Conservation (phyloP, 371 early-diverging fungal genomes). For the Coemansia sp. region DNA sequence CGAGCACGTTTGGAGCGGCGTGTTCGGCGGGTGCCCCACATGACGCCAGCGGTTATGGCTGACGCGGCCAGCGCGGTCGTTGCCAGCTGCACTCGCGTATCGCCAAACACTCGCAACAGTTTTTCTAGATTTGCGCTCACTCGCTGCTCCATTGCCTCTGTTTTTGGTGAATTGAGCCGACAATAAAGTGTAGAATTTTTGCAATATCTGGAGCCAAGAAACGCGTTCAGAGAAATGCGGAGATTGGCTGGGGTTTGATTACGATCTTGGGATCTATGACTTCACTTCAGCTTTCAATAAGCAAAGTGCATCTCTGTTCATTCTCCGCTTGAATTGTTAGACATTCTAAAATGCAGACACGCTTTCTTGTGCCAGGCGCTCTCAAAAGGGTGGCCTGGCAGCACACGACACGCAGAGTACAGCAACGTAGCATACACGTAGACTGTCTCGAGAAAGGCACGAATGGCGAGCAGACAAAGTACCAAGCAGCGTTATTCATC, state of each 20-base stretch:
- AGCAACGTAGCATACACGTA: constrained; percentile 21
- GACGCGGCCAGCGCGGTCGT: constrained; percentile 63
- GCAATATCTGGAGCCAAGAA: no score
- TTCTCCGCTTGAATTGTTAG: neutral
- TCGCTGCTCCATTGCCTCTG: neutral
- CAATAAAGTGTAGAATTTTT: neutral
- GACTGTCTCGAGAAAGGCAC: constrained; percentile 15
- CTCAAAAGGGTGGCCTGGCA: neutral
- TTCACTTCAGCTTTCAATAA: no score
- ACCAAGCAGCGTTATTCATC: constrained; percentile 42
- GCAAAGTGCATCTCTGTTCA: neutral
- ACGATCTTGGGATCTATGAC: no score
- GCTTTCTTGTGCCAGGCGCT: neutral
- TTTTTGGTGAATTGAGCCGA: neutral
- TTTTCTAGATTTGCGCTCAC: constrained; percentile 27
- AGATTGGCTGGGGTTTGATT: no score
- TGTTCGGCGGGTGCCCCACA: constrained; percentile 53
- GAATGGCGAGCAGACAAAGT: constrained; percentile 8
- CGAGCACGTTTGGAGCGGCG: constrained; percentile 53
- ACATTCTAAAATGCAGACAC: constrained; percentile 1
- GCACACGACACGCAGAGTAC: neutral
- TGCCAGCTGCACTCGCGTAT: constrained; percentile 44
- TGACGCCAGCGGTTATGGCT: constrained; percentile 57
- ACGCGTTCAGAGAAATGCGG: no score
- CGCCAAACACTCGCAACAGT: constrained; percentile 28